Conservation (phyloP, 495 filamentous ascomycete species). For the Aspergillus heteromorphus region DNA sequence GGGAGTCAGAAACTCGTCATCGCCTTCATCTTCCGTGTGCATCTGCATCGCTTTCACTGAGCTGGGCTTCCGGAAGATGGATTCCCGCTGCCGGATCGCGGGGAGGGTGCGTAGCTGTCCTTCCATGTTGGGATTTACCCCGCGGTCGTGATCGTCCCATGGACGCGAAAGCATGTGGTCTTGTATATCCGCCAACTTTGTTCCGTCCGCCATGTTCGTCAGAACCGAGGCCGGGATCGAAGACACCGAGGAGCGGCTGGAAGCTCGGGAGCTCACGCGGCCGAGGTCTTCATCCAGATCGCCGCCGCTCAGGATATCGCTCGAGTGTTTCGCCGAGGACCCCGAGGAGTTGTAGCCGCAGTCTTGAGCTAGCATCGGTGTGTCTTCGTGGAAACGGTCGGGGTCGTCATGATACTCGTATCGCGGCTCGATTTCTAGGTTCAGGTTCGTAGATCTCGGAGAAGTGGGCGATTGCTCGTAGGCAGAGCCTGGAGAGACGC, state of each 20-base stretch:
- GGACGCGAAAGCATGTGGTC: slow-evolving; percentile 19
- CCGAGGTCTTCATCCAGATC: slow-evolving; percentile 26
- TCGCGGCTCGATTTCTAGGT: slow-evolving; percentile 6
- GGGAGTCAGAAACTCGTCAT: slow-evolving; percentile 34
- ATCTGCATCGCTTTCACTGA: slow-evolving; percentile 77
- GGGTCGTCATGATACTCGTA: slow-evolving; percentile 11
- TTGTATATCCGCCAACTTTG: slow-evolving; percentile 15
- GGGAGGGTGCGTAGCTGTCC: slow-evolving; percentile 17
- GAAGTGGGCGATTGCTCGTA: background rate
- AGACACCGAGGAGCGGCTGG: slow-evolving; percentile 41
- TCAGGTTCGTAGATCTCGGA: slow-evolving; percentile 4
- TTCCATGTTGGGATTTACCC: slow-evolving; percentile 16
- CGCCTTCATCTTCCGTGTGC: slow-evolving; percentile 47
- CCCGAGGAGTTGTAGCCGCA: slow-evolving; percentile 34
- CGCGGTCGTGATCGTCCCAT: slow-evolving; percentile 21
- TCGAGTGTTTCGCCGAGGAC: slow-evolving; percentile 32
- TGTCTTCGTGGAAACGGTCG: slow-evolving; percentile 17
- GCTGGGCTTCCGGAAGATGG: slow-evolving; percentile 64
- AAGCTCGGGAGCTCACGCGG: slow-evolving; percentile 29
- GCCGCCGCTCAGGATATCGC: slow-evolving; percentile 23
- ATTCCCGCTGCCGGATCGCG: slow-evolving; percentile 33
- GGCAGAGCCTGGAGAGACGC: background rate
- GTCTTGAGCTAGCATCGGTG: slow-evolving; percentile 22
- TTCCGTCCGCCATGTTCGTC: slow-evolving; percentile 22
- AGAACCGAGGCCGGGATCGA: slow-evolving; percentile 38